Conservation (phyloP, 1,284 basidiomycete species). For the Puccinia coronata region DNA sequence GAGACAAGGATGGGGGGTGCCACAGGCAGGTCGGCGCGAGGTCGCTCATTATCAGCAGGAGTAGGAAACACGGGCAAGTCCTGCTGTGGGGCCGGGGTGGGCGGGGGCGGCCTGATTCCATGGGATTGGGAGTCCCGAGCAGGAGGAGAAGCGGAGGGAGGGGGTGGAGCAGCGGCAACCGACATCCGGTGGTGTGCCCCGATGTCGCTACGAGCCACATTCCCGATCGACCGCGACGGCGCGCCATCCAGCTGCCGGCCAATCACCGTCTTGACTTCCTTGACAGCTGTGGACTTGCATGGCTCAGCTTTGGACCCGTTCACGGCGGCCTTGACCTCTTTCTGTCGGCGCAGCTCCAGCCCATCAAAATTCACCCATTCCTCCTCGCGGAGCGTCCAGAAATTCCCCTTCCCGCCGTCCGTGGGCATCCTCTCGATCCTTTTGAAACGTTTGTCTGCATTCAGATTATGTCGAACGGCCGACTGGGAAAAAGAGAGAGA, state of each 20-base stretch:
- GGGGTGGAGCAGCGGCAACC: not conserved
- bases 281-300: not conserved
- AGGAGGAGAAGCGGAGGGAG: not conserved
- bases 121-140: not conserved
- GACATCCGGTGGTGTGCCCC: constrained; percentile 4
- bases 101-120: constrained; percentile 1
- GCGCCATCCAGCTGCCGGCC: not conserved
- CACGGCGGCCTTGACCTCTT: not conserved
- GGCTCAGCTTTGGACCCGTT: not conserved
- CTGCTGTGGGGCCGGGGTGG: not conserved
- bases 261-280: not conserved
- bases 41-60: not conserved
- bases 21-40: not conserved
- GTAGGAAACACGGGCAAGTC: not conserved
- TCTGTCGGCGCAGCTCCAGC: constrained; percentile 25
- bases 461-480: constrained; percentile 44
- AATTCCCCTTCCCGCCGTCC: constrained; percentile 46
- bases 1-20: not conserved
- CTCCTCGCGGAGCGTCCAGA: constrained; percentile 38
- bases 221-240: not conserved
- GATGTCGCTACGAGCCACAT: constrained; percentile 9
- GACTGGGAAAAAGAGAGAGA: constrained; percentile 35
- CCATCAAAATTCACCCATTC: constrained; percentile 44
- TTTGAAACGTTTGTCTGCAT: constrained; percentile 47
- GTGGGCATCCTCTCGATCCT: constrained; percentile 32